Evolutionary conservation across 1,139 yeast species (phyloP).

Genomic region (Blastobotrys persicus): DNA sequence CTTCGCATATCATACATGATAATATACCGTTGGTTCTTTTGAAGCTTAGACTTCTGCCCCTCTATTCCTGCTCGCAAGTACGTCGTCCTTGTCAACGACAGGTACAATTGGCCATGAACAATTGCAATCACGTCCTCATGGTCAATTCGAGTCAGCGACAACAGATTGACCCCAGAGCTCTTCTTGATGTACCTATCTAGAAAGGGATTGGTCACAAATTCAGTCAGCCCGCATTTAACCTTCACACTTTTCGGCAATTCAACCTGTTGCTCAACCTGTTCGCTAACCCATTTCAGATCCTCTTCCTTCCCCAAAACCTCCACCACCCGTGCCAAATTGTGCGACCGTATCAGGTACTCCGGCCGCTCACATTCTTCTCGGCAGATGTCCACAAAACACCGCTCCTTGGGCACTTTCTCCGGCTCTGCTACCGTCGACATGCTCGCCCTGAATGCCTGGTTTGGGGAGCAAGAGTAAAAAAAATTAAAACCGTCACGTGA

Average conservation of each 20-base stretch:
- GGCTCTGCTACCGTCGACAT: slow-evolving; percentile 16
- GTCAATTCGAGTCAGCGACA: slow-evolving; percentile 31
- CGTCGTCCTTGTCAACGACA: slow-evolving; percentile 35
- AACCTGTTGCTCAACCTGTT: slow-evolving; percentile 6
- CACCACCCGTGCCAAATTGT: slow-evolving; percentile 21
- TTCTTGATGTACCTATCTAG: slow-evolving; percentile 16
- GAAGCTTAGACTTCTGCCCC: slow-evolving; percentile 27
- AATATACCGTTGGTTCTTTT: slow-evolving; percentile 11
- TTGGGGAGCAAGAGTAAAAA: background rate
- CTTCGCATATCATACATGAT: slow-evolving; percentile 24
- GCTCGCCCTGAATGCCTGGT: too few species aligned
- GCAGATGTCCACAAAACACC: slow-evolving; percentile 22
- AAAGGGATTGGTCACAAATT: slow-evolving; percentile 13
- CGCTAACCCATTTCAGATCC: background rate
- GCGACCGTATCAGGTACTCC: slow-evolving; percentile 18
- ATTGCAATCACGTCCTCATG: slow-evolving; percentile 38
- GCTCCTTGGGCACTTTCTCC: slow-evolving; percentile 16
- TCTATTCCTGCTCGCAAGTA: slow-evolving; percentile 38
- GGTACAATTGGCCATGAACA: slow-evolving; percentile 30
- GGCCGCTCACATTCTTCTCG: background rate
- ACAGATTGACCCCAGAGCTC: slow-evolving; percentile 12
- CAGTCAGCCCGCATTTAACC: slow-evolving; percentile 11
- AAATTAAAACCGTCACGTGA: background rate
- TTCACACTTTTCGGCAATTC: slow-evolving; percentile 7
- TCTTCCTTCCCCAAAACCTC: slow-evolving; percentile 14